These are phyloP conservation scores for Puccinia polysora DNA, from an alignment of 1,284 basidiomycete genomes.

Conservation along the genomic window DNA sequence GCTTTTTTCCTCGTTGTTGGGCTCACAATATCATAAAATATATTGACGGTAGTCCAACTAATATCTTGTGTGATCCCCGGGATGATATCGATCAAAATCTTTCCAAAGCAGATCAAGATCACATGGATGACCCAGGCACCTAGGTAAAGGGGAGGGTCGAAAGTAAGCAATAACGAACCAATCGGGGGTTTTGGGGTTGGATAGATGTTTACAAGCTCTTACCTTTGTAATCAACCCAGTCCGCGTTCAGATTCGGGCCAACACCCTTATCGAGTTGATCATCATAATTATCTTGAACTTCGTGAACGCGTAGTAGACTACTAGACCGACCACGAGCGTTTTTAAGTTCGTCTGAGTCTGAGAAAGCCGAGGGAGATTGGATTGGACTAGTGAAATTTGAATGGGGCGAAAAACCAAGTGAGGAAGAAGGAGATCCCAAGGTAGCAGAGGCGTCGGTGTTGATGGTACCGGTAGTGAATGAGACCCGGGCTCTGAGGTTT, in stretches of 20 bases:
- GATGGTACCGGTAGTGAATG: constrained; percentile 6
- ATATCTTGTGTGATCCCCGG: constrained; percentile 90
- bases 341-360: constrained; percentile 4
- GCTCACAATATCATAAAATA: constrained; percentile 83
- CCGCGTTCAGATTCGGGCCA: constrained; percentile 76
- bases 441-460: neutral
- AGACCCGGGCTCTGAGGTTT: constrained; percentile 8
- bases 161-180: neutral
- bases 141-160: constrained; percentile 51
- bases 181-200: neutral
- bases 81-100: constrained; percentile 86
- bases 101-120: constrained; percentile 81
- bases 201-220: constrained; percentile 49
- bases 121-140: constrained; percentile 98
- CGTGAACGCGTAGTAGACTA: constrained; percentile 53
- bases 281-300: constrained; percentile 55
- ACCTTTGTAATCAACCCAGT: constrained; percentile 99
- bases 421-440: neutral
- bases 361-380: constrained; percentile 23
- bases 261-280: constrained; percentile 55
- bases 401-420: constrained; percentile 4
- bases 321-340: constrained; percentile 22
- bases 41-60: constrained; percentile 91
- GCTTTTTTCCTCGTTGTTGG: too few relatives aligned
- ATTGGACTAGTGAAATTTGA: constrained; percentile 16